Evolutionary conservation across 495 filamentous ascomycete species (phyloP).

Genomic region (Penicillium goetzii): DNA sequence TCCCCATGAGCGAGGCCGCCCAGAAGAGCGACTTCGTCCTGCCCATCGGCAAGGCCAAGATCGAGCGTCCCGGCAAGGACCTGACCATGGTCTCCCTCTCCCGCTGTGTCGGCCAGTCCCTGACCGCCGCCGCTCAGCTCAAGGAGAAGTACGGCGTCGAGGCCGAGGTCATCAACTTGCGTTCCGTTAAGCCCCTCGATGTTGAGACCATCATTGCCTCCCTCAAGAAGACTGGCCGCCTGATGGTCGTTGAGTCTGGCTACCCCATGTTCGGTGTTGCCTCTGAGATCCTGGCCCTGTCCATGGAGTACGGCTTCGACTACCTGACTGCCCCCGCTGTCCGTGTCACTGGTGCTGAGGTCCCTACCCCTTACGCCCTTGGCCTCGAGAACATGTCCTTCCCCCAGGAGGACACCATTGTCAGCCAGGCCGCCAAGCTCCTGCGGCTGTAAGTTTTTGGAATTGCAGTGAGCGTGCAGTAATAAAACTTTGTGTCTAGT

Average conservation of each 20-base stretch:
- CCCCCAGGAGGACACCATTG: slow-evolving; percentile 83
- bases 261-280: slow-evolving; percentile 93
- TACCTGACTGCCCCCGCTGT: slow-evolving; percentile 92
- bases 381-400: slow-evolving; percentile 90
- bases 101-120: slow-evolving; percentile 90
- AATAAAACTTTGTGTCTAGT: slow-evolving; percentile 44
- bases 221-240: slow-evolving; percentile 94
- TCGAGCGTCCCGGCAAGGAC: slow-evolving; percentile 94
- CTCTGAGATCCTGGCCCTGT: slow-evolving; percentile 87
- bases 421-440: slow-evolving; percentile 79
- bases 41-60: slow-evolving; percentile 97
- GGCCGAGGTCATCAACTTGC: slow-evolving; percentile 95
- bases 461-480: slow-evolving; percentile 24
- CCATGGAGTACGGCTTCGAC: slow-evolving; percentile 98
- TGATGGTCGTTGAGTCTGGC: slow-evolving; percentile 92
- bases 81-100: slow-evolving; percentile 93
- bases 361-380: slow-evolving; percentile 89
- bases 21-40: slow-evolving; percentile 95
- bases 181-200: slow-evolving; percentile 94
- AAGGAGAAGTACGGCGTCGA: slow-evolving; percentile 97
- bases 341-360: slow-evolving; percentile 92
- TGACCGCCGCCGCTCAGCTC: slow-evolving; percentile 82
- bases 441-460: slow-evolving; percentile 65
- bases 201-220: slow-evolving; percentile 93
- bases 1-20: slow-evolving; percentile 94